phyloP scores from a whole-genome alignment of 352 stramenopile genomes.

The Globisporangium echinulatum region DNA sequence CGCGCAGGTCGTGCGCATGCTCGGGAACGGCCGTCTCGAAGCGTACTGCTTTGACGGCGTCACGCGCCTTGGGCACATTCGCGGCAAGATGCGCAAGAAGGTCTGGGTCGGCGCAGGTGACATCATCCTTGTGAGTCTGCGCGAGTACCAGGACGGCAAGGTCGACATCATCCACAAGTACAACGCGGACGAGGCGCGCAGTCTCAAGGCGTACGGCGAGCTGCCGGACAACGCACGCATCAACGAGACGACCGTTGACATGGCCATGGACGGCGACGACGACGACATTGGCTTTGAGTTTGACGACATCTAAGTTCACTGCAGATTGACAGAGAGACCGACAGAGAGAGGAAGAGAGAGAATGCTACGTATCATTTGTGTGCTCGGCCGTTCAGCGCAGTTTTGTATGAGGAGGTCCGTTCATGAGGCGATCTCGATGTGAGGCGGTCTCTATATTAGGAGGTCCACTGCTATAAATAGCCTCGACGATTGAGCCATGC shows the following conservation, averaged over 20 bases:
- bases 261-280: constrained; percentile 80
- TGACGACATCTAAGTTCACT: constrained; percentile 76
- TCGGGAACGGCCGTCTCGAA: constrained; percentile 97
- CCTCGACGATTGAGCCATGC: not conserved
- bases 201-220: constrained; percentile 99
- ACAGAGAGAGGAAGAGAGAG: not conserved
- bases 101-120: constrained; percentile 98
- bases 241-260: constrained; percentile 85
- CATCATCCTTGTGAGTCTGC: constrained; percentile 98
- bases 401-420: not conserved
- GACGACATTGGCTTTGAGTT: constrained; percentile 90
- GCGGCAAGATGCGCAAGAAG: constrained; percentile 99
- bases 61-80: constrained; percentile 97
- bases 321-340: not conserved
- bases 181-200: constrained; percentile 96
- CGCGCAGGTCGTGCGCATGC: constrained; percentile 97
- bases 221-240: constrained; percentile 95
- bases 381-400: not conserved
- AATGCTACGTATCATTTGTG: constrained; percentile 15
- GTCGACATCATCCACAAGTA: constrained; percentile 99
- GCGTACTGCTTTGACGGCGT: constrained; percentile 99
- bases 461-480: not conserved
- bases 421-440: no score
- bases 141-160: constrained; percentile 99
- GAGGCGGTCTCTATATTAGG: not conserved